Evolutionary conservation across 2,329 filamentous ascomycete species (phyloP), one percentile per base, ranked within the genome.

Genomic region (Fusarium verrucosum): DNA sequence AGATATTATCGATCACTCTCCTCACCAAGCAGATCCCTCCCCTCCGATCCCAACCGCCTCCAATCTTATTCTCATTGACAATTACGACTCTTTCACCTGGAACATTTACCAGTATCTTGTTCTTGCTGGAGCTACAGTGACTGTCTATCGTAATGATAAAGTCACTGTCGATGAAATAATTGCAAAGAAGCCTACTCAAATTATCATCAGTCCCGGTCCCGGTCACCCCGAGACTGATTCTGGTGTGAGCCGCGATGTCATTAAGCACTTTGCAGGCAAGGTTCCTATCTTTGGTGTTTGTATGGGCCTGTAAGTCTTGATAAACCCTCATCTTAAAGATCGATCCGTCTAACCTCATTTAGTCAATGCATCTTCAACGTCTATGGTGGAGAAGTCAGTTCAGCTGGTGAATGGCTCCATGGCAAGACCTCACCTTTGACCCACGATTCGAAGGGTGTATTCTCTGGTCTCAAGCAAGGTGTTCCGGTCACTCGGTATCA

Each of bases 61-160:
- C 55, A 98, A 98, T 78, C 85, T 99, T 57, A 86, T 99, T 64
- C 85, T 99, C 65, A 97, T 99, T 73, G 95, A 99, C 83, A 99
- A 99, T 80, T 99, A 98, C 79, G 95, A 99, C 79, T 98, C 95
- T 5, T 99, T 99, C 78, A 97, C 94, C 58, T 99, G 94, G 92
- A 99, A 99, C 75, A 92, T 99, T 58, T 99, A 98, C 78, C 96
- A 99, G 78, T 99, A 99, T 74, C 87, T 99, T 2, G 90, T 94
- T 8, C 88, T 99, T n/a, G 95, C 98, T 77, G 95, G 95, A 28
- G 95, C 96, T 25, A 91, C 83, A 1, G 95, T 97, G 46, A 92
- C 89, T 5, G 95, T 99, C 19, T 91, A 89, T 79, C 88, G 95
- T 71, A 99, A 99, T 75, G 94, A 99, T 78, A 88, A 97, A 77